Evolutionary conservation across 208 protist species (phyloP).

Genomic region (Leishmania turanica): DNA sequence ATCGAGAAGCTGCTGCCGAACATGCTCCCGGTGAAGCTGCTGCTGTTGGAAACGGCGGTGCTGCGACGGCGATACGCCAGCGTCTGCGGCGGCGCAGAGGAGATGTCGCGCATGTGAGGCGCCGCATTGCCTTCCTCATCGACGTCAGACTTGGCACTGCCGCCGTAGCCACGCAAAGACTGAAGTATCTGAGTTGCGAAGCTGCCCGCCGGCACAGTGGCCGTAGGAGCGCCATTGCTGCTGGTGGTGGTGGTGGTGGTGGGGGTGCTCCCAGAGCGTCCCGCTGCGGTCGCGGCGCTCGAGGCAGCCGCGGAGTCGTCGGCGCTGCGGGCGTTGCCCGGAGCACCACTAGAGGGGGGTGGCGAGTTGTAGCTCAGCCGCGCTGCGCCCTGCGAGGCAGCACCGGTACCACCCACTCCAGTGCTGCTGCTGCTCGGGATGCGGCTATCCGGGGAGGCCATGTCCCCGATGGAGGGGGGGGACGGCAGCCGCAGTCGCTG

Average conservation of each 20-base stretch:
- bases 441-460: not conserved
- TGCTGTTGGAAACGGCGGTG: not conserved
- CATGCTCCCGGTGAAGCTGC: not conserved
- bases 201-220: not conserved
- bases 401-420: not conserved
- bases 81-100: slow-evolving; percentile 28
- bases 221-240: not conserved
- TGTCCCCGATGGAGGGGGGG: slow-evolving; percentile 5
- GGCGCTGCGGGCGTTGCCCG: not conserved
- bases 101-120: slow-evolving; percentile 25
- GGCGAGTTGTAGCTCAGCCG: not conserved
- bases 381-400: not conserved
- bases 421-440: not conserved
- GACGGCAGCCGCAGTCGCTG: slow-evolving; percentile 1
- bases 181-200: slow-evolving; percentile 17
- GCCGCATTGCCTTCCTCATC: slow-evolving; percentile 4
- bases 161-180: slow-evolving; percentile 12
- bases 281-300: not conserved
- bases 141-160: not conserved
- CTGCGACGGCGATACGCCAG: slow-evolving; percentile 16
- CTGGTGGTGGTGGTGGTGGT: not conserved
- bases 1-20: not conserved
- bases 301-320: not conserved
- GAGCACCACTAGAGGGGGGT: not conserved
- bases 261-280: not conserved